A percentile compares a stretch with the other conserved stretches of the same genome.
phyloP scores from a whole-genome alignment of 306 rosid species.

The Mimosa bimucronata region DNA sequence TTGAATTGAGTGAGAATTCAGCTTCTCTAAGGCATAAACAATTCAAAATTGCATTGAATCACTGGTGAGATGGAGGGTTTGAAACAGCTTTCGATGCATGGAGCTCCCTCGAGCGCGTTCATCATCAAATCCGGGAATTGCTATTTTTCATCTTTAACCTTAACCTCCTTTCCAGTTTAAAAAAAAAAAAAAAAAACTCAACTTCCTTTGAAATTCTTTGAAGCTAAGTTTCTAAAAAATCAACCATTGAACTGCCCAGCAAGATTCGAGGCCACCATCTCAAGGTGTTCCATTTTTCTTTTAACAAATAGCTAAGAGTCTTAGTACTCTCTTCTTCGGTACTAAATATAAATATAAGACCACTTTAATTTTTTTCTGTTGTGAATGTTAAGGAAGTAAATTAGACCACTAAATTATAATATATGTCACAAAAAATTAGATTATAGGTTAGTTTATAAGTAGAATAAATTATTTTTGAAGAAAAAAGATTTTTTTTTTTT shows the following conservation, averaged over 20 bases:
- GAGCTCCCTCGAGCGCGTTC: slow-evolving; percentile 90
- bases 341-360: no score
- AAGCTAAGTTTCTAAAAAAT: slow-evolving; percentile 53
- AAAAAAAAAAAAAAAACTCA: no score
- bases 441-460: no score
- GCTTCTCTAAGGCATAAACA: slow-evolving; percentile 5
- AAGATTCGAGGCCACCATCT: slow-evolving; percentile 82
- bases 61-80: slow-evolving; percentile 13
- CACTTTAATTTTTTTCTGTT: no score
- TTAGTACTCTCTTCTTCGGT: no score
- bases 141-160: neutral
- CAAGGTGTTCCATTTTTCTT: slow-evolving; percentile 62
- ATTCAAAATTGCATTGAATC: slow-evolving; percentile 42
- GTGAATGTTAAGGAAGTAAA: no score
- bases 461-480: no score
- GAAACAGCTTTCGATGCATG: slow-evolving; percentile 50
- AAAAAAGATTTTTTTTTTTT: no score
- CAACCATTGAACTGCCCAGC: slow-evolving; percentile 80
- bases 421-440: no score
- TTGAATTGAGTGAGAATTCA: slow-evolving; percentile 41
- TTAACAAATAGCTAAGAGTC: neutral
- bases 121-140: slow-evolving; percentile 15
- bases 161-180: neutral
- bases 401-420: no score
- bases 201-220: no score